phyloP scores from a whole-genome alignment of 345 rosid genomes.

The Ceriops decandra region DNA sequence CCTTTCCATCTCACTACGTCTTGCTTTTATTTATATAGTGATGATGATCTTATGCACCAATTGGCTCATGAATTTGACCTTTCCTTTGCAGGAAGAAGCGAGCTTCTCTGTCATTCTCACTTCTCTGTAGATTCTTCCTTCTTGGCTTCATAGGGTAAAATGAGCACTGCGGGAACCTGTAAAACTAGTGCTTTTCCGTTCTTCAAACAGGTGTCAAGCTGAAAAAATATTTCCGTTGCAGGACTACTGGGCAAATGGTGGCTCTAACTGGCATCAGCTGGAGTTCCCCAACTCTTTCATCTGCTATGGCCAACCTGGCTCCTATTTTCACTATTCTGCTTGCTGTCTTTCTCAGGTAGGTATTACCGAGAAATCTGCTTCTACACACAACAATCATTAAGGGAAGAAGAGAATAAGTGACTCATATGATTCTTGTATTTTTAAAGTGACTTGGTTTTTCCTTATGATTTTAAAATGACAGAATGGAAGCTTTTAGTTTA shows the following conservation, averaged over 20 bases:
- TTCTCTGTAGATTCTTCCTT: constrained; percentile 38
- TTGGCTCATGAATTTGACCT: neutral
- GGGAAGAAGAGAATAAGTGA: no score
- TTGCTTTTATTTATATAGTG: neutral
- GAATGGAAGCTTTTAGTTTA: constrained; percentile 38
- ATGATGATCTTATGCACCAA: neutral
- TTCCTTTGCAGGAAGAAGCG: constrained; percentile 28
- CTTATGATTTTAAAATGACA: neutral
- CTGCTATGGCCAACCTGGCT: constrained; percentile 35
- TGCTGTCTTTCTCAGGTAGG: constrained; percentile 33
- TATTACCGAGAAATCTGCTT: no score
- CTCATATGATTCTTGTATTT: neutral
- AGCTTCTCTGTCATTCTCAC: constrained; percentile 26
- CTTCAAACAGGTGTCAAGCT: neutral
- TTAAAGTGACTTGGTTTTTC: neutral
- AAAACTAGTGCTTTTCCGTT: neutral
- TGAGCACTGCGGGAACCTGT: neutral
- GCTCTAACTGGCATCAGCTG: constrained; percentile 21
- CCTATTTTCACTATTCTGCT: constrained; percentile 41
- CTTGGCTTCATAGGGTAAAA: constrained; percentile 37
- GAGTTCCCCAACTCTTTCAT: constrained; percentile 38
- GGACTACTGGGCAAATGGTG: constrained; percentile 36
- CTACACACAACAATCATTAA: no score
- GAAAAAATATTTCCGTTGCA: constrained; percentile 11
- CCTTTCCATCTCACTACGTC: neutral